Evolutionary conservation across 1,284 basidiomycete genomes (phyloP), one percentile per base, ranked within the genome.

Genomic region (Heterobasidion annosum): DNA sequence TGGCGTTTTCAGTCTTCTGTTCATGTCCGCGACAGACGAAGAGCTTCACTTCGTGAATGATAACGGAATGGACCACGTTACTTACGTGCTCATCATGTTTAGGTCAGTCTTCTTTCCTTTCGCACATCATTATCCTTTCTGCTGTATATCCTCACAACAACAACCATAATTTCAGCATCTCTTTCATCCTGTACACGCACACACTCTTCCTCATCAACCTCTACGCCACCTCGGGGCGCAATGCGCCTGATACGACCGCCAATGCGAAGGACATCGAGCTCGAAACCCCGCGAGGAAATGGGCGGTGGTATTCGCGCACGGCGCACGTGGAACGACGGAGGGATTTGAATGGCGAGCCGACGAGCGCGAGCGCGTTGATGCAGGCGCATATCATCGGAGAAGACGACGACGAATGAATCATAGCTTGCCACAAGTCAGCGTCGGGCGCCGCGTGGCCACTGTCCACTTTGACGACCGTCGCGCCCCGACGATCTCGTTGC

Each of bases 1-100:
- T 25, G 25, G 25, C 4, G 25, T 3, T 25, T 25, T 25, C 46
- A 79, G 87, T 2, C 63, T 91, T 1, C 70, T 93, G 10, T 96
- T 96, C 75, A 92, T 95, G 80, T 89, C 88, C 12, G 92, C 86
- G 0, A 96, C 93, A 0, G 91, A 96, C 66, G 93, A 97, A 70
- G 91, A 95, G 66, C 72, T 95, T 44, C 64, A 76, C 35, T 86
- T 77, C 58, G 81, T 86, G 12, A 75, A 89, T 61, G 78, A 78
- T 25, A 72, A 74, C 35, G 86, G 79, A 50, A 87, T 93, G 81
- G 92, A 94, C 65, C 91, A 94, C 64, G 91, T 94, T 59, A 91
- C 91, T 0, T 95, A 95, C 63, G 77, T 88, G 46, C 73, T 94
- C 8, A 85, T 89, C 64, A 85, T 91, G 75, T 90, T 88, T 69